Base-by-base conservation (phyloP, 306 rosid genomes). In the Quercus aquifolioides region DNA sequence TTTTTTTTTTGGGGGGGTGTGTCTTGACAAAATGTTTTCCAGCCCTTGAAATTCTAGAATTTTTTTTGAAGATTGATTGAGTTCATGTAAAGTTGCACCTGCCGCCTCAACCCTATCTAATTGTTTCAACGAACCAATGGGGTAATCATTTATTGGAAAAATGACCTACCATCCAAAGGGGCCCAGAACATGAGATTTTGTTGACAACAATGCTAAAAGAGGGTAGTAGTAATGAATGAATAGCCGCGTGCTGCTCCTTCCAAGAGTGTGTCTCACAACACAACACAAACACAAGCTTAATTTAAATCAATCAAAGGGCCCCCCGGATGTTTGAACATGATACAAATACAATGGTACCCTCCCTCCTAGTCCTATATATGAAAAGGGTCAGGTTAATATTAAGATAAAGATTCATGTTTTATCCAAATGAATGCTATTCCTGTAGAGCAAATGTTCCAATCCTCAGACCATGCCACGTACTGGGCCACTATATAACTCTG, bases 241-340 rank as follows among this genome's bases (percentile, higher is more conserved):
- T 41, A 28, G 43, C 69, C 28, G 84, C 76, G 31, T 80, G 84
- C 76, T 71, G 84, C 76, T 71, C 57, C 57, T 72, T 30, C 69
- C 84, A 30, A 83, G 8, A 30, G 49, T n/a, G 3, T 4, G 28
- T 25, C 12, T 3, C 2, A 38, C 46, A 38, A 5, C 2, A 33
- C 38, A 26, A 26, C 28, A 26, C 30, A 26, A 33, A 35, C 41
- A 26, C 54, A 12, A 11, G 56, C 55, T 1, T 3, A n/a, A 19
- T 26, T 56, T n/a, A 55, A 59, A 17, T 17, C 26, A 41, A 23
- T 30, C 20, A 7, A 41, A 35, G 41, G 52, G 17, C 25, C 60
- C 46, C 55, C 74, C 15, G 54, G 54, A 11, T 62, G 11, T 25
- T 13, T 26, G 41, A 19, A 62, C 41, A 62, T 41, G 46, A 41